phyloP scores from a whole-genome alignment of 305 asterid genomes.

The Solanum hybrid region DNA sequence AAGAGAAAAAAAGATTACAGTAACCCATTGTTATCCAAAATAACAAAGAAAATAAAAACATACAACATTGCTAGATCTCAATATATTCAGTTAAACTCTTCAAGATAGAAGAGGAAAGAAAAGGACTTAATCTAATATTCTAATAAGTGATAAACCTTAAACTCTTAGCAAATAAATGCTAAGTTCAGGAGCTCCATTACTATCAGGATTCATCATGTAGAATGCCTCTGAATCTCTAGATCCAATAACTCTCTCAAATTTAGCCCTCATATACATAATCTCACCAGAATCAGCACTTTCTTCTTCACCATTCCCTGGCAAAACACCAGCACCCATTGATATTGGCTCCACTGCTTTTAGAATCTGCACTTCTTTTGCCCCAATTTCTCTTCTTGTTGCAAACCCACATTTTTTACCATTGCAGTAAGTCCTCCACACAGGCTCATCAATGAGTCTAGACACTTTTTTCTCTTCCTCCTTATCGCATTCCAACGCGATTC shows the following conservation, averaged over 20 bases:
- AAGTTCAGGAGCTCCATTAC: conserved; percentile 50
- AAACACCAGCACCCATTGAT: conserved; percentile 54
- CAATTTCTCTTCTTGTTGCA: conserved; percentile 36
- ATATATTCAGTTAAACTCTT: conserved; percentile 6
- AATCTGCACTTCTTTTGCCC: conserved; percentile 33
- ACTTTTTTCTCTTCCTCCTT: conserved; percentile 2
- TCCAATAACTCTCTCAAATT: conserved; percentile 53
- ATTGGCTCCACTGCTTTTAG: conserved; percentile 49
- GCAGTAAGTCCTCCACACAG: conserved; percentile 44
- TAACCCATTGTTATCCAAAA: not conserved
- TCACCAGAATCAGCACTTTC: conserved; percentile 23
- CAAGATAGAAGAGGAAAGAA: not conserved
- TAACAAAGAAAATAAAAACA: not conserved
- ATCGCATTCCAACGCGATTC: conserved; percentile 29
- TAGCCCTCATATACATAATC: conserved; percentile 55
- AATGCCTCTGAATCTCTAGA: conserved; percentile 53
- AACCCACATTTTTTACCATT: conserved; percentile 45
- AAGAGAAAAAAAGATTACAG: conserved; percentile 15
- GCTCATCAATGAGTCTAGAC: conserved; percentile 28
- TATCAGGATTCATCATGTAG: conserved; percentile 59
- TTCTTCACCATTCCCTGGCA: conserved; percentile 21
- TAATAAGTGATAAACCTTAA: conserved; percentile 1
- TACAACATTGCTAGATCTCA: not conserved
- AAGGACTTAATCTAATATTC: not conserved
- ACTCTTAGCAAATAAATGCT: conserved; percentile 48